Percentiles rank a stretch among this genome's conserved stretches.
Evolutionary conservation across 495 filamentous ascomycete genomes (phyloP).

Genomic region (Hyaloscypha hepaticicola): DNA sequence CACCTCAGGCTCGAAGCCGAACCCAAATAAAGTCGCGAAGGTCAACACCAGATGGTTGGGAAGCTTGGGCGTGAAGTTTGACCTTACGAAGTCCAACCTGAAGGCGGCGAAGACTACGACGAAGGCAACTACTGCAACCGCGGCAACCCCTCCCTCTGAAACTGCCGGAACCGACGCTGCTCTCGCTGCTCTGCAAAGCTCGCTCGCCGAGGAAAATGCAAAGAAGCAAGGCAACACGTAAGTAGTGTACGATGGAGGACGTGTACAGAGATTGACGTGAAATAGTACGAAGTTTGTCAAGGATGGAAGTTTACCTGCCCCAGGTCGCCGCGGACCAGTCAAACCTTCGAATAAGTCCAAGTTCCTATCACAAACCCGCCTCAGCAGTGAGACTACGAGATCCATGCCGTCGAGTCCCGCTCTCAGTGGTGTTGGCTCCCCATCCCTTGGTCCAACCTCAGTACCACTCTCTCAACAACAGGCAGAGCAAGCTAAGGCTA

Average conservation of each 20-base stretch:
- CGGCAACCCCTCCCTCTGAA: neutral
- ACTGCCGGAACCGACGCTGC: conserved; percentile 33
- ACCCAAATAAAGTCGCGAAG: neutral
- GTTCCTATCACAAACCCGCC: conserved; percentile 44
- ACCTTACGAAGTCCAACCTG: neutral
- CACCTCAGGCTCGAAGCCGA: neutral
- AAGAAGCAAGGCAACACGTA: conserved; percentile 55
- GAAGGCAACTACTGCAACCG: neutral
- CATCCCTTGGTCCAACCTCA: conserved; percentile 50
- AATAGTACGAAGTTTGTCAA: conserved; percentile 37
- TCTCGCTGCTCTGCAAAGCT: conserved; percentile 39
- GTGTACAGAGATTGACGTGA: conserved; percentile 15
- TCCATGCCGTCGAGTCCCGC: conserved; percentile 66
- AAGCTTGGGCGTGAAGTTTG: neutral
- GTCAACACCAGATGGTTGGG: neutral
- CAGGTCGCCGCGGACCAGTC: conserved; percentile 32
- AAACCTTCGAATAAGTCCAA: conserved; percentile 33
- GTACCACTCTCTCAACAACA: conserved; percentile 49
- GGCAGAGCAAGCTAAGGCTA: conserved; percentile 50
- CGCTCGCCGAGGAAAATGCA: conserved; percentile 37
- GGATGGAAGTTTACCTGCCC: conserved; percentile 34
- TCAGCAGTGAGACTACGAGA: conserved; percentile 47
- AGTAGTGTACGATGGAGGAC: conserved; percentile 20
- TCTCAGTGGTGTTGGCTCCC: conserved; percentile 49
- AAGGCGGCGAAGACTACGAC: neutral